These are phyloP conservation scores for Fusarium domesticum DNA, from an alignment of 2,329 filamentous ascomycete species.

Conservation along the genomic window DNA sequence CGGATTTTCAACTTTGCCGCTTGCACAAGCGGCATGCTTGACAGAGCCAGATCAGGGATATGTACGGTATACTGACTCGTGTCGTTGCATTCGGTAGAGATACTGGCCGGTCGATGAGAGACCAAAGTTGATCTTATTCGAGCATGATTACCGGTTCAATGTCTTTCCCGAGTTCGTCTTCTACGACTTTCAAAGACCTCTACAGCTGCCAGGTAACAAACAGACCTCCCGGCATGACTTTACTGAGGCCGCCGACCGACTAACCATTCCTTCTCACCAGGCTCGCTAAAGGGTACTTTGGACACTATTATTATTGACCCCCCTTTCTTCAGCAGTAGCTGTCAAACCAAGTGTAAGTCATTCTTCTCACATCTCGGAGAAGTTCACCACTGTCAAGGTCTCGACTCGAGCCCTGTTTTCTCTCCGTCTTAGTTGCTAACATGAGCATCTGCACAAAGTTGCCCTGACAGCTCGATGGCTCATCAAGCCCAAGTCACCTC, in stretches of 20 bases:
- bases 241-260: no score
- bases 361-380: not conserved
- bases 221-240: no score
- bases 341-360: conserved; percentile 68
- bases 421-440: conserved; percentile 13
- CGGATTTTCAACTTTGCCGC: no score
- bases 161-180: conserved; percentile 71
- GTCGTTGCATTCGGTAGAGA: conserved; percentile 9
- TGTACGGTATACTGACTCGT: conserved; percentile 13
- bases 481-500: conserved; percentile 42
- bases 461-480: conserved; percentile 76
- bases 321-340: conserved; percentile 76
- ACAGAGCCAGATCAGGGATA: no score
- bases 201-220: conserved; percentile 57
- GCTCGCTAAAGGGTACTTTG: conserved; percentile 58
- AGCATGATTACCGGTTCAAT: conserved; percentile 70
- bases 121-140: conserved; percentile 64
- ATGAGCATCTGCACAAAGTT: conserved; percentile 41
- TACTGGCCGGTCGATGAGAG: conserved; percentile 23
- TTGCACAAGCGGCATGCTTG: no score
- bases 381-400: not conserved
- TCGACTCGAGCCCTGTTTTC: not conserved
- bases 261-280: conserved; percentile 27
- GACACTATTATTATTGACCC: conserved; percentile 74
- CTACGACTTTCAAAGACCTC: conserved; percentile 70